Conservation (phyloP, 176 grass and related monocot species). For the Bolboschoenus planiculmis region DNA sequence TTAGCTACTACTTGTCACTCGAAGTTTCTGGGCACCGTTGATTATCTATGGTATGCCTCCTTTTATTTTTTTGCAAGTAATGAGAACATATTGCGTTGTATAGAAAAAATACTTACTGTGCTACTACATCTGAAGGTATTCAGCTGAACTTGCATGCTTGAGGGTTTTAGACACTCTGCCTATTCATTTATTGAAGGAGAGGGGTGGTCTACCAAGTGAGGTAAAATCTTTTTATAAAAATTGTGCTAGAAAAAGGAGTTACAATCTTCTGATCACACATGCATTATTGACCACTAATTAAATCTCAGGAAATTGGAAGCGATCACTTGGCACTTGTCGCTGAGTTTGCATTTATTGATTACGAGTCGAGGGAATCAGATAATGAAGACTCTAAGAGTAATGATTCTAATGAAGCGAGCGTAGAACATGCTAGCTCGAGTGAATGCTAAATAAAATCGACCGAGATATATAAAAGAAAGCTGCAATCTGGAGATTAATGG, state of each 20-base stretch:
- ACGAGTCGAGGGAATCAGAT: not conserved
- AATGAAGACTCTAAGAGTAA: slow-evolving; percentile 2
- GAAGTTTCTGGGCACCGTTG: slow-evolving; percentile 83
- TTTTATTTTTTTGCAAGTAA: not conserved
- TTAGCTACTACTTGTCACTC: slow-evolving; percentile 74
- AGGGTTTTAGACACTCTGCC: slow-evolving; percentile 70
- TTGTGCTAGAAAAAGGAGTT: not conserved
- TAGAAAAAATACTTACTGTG: not conserved
- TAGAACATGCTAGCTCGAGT: not conserved
- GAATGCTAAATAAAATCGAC: not conserved
- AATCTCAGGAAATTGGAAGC: slow-evolving; percentile 71
- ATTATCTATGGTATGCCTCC: slow-evolving; percentile 75
- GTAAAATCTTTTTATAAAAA: slow-evolving; percentile 27
- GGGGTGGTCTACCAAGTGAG: slow-evolving; percentile 63
- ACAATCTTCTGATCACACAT: not conserved
- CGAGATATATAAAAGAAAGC: not conserved
- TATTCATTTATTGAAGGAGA: slow-evolving; percentile 41
- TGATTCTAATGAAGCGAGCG: not conserved
- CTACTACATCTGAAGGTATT: slow-evolving; percentile 38
- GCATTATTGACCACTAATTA: not conserved
- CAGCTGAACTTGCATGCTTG: slow-evolving; percentile 60
- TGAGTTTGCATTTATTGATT: slow-evolving; percentile 56
- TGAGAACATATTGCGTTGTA: not conserved
- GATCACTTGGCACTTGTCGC: slow-evolving; percentile 75
- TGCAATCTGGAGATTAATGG: not conserved